A percentile compares a stretch with the other conserved stretches of the same genome.
Evolutionary conservation across 768 basidiomycete genomes (phyloP).

Genomic region (Vararia minispora): DNA sequence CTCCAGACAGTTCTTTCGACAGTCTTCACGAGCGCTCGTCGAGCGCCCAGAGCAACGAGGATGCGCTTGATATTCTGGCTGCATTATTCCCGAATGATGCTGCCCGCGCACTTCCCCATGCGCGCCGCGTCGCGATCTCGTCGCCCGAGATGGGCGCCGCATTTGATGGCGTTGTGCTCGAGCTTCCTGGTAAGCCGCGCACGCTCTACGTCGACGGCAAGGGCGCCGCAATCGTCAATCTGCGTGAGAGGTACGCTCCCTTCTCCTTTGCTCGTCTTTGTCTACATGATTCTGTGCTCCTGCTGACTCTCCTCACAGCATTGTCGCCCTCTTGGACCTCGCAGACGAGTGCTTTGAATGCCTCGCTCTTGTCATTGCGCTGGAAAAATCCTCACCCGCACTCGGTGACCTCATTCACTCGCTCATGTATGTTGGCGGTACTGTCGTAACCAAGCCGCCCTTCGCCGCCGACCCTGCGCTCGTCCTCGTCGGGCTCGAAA

Average conservation of each 20-base stretch:
- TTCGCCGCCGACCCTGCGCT: slow-evolving; percentile 68
- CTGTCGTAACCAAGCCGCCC: slow-evolving; percentile 70
- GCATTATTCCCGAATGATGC: slow-evolving; percentile 69
- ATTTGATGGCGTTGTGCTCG: slow-evolving; percentile 73
- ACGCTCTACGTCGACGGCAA: slow-evolving; percentile 83
- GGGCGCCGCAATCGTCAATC: slow-evolving; percentile 64
- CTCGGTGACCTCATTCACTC: slow-evolving; percentile 75
- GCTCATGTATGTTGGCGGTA: slow-evolving; percentile 87
- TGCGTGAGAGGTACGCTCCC: slow-evolving; percentile 64
- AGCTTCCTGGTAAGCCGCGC: slow-evolving; percentile 56
- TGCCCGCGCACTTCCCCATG: slow-evolving; percentile 53
- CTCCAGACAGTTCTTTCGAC: slow-evolving; percentile 56
- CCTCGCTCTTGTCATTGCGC: slow-evolving; percentile 65
- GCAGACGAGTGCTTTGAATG: slow-evolving; percentile 79
- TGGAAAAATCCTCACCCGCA: slow-evolving; percentile 62
- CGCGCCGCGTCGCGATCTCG: slow-evolving; percentile 65
- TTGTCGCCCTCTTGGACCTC: slow-evolving; percentile 79
- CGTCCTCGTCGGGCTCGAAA: slow-evolving; percentile 79
- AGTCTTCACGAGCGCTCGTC: slow-evolving; percentile 19
- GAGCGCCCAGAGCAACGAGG: slow-evolving; percentile 42
- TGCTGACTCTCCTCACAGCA: slow-evolving; percentile 30
- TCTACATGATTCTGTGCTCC: neutral
- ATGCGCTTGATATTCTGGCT: slow-evolving; percentile 70
- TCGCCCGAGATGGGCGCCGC: slow-evolving; percentile 54
- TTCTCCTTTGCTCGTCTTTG: slow-evolving; percentile 4